These are phyloP conservation scores for Hyphodiscus sp. DNA, from an alignment of 2,329 filamentous ascomycete genomes.

Conservation along the genomic window DNA sequence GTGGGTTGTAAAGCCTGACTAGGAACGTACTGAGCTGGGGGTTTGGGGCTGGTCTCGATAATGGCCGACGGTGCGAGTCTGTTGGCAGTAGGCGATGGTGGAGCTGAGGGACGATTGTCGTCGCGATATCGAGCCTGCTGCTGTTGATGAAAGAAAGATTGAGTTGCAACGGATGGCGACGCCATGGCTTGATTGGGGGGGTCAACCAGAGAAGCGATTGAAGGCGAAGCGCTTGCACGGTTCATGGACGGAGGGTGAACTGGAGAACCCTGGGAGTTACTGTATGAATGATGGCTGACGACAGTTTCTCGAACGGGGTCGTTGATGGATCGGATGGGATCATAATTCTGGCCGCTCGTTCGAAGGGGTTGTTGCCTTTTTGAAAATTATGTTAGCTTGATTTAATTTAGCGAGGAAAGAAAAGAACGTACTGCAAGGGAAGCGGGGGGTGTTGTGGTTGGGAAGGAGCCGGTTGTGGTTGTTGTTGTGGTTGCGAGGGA, in stretches of 20 bases:
- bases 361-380: constrained; percentile 44
- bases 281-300: constrained; percentile 35
- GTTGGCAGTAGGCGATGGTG: constrained; percentile 26
- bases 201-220: constrained; percentile 86
- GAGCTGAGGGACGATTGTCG: constrained; percentile 22
- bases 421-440: not conserved
- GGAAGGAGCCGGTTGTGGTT: constrained; percentile 10
- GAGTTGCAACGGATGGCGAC: constrained; percentile 26
- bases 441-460: not conserved
- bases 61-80: constrained; percentile 20
- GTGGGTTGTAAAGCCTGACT: constrained; percentile 3
- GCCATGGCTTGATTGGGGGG: constrained; percentile 40
- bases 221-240: constrained; percentile 81
- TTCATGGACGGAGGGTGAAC: constrained; percentile 43
- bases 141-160: constrained; percentile 32
- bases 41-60: constrained; percentile 13
- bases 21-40: not conserved
- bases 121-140: constrained; percentile 17
- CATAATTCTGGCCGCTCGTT: constrained; percentile 77
- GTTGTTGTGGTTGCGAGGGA: not conserved
- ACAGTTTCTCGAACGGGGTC: constrained; percentile 60
- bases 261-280: constrained; percentile 40
- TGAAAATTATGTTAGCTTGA: not conserved
- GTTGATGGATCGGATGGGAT: constrained; percentile 75
- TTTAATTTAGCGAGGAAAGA: not conserved